Evolutionary conservation across 352 stramenopile genomes (phyloP).

Genomic region (Paralagenidium karlingii): DNA sequence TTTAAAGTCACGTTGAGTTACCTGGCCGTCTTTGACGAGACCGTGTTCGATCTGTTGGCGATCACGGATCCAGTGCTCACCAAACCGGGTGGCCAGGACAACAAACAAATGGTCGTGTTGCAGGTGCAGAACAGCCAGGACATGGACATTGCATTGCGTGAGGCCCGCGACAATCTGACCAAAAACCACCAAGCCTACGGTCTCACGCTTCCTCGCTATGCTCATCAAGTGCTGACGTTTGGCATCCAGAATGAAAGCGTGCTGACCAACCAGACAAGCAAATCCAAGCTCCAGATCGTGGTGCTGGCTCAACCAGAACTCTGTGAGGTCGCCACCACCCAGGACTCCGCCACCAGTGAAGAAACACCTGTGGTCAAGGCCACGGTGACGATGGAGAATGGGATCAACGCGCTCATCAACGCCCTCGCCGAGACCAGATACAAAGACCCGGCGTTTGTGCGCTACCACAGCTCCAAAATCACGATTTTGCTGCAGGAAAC

Average conservation of each 20-base stretch:
- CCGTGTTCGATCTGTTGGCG: constrained; percentile 89
- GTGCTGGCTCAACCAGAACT: too few species aligned
- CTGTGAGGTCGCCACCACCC: too few species aligned
- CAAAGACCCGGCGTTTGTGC: constrained; percentile 37
- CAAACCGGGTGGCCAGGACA: too few species aligned
- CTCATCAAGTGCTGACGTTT: constrained; percentile 50
- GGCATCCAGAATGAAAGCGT: constrained; percentile 43
- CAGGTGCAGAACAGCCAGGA: constrained; percentile 55
- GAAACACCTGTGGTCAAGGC: constrained; percentile 30
- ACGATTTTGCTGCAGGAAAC: constrained; percentile 68
- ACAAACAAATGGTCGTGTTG: constrained; percentile 50
- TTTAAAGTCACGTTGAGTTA: constrained; percentile 57
- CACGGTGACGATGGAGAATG: constrained; percentile 44
- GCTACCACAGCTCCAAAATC: constrained; percentile 70
- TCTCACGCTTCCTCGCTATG: too few species aligned
- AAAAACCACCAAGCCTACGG: constrained; percentile 8
- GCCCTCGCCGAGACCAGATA: constrained; percentile 39
- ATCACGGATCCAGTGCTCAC: constrained; percentile 16
- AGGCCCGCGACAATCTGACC: constrained; percentile 32
- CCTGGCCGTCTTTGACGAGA: constrained; percentile 92
- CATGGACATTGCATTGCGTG: constrained; percentile 37
- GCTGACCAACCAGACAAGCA: constrained; percentile 18
- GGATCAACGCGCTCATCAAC: constrained; percentile 33
- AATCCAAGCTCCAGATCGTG: constrained; percentile 64
- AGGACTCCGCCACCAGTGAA: too few species aligned